Conservation (phyloP, 768 basidiomycete genomes). For the Leccinum ochraceum region DNA sequence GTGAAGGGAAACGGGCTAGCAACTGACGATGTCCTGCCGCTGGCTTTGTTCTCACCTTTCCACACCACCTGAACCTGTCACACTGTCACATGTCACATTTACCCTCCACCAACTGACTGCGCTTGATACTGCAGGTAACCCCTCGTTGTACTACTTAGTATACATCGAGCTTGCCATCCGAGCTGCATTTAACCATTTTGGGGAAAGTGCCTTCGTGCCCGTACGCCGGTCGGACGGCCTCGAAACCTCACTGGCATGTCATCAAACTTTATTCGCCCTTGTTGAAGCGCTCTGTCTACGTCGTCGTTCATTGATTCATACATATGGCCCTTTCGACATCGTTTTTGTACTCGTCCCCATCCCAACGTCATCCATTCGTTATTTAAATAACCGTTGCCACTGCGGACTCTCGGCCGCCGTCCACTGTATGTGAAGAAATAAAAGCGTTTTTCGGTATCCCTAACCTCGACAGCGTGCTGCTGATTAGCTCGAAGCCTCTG, state of each 20-base stretch:
- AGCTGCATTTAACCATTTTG: conserved; percentile 21
- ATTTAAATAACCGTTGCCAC: not conserved
- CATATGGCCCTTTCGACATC: no score
- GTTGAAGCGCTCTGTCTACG: not conserved
- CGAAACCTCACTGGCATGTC: not conserved
- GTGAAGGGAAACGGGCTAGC: conserved; percentile 12
- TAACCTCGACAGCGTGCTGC: not conserved
- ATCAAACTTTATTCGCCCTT: not conserved
- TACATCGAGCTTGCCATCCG: not conserved
- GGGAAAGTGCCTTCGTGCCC: not conserved
- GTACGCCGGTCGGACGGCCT: not conserved
- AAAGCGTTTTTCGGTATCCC: no score
- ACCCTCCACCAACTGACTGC: no score
- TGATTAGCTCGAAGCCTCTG: no score
- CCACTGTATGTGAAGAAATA: no score
- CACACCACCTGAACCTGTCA: conserved; percentile 14
- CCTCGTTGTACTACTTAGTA: no score
- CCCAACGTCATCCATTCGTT: not conserved
- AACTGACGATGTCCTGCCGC: conserved; percentile 12
- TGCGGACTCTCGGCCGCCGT: not conserved
- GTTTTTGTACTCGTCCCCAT: not conserved
- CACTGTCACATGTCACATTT: conserved; percentile 21
- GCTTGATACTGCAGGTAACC: no score
- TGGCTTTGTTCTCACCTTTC: conserved; percentile 27
- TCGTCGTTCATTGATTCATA: not conserved